Percentiles rank a stretch among this genome's conserved stretches.
Evolutionary conservation across 305 asterid genomes (phyloP).

Genomic region (Fraxinus greggii): DNA sequence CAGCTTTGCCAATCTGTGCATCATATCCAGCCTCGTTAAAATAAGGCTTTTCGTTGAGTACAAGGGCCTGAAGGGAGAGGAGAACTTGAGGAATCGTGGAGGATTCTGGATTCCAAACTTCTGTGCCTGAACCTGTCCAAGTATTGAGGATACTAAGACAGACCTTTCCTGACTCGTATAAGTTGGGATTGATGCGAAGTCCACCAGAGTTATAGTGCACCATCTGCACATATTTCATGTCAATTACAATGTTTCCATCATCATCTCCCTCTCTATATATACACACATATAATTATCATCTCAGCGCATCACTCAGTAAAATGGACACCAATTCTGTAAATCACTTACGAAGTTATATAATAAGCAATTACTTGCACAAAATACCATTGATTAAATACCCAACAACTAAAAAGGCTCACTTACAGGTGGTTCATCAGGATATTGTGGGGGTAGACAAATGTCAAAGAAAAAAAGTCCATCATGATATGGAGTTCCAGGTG

Average conservation of each 20-base stretch:
- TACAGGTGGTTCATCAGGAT: slow-evolving; percentile 92
- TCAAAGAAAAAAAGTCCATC: slow-evolving; percentile 86
- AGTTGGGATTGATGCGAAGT: slow-evolving; percentile 87
- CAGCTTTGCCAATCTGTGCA: slow-evolving; percentile 71
- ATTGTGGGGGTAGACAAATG: slow-evolving; percentile 72
- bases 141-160: slow-evolving; percentile 89
- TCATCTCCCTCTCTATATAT: background rate
- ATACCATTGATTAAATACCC: background rate
- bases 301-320: background rate
- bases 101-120: slow-evolving; percentile 77
- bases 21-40: slow-evolving; percentile 96
- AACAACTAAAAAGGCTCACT: slow-evolving; percentile 28
- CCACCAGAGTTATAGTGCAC: slow-evolving; percentile 87
- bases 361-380: slow-evolving; percentile 1
- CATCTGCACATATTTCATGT: slow-evolving; percentile 55
- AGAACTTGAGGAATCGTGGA: slow-evolving; percentile 88
- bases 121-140: slow-evolving; percentile 83
- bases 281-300: background rate
- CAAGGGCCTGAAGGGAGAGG: slow-evolving; percentile 91
- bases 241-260: background rate
- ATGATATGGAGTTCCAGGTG: slow-evolving; percentile 89
- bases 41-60: slow-evolving; percentile 85
- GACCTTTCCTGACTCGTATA: slow-evolving; percentile 86
- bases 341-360: background rate
- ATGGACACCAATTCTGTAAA: background rate